A percentile compares a stretch with the other conserved stretches of the same genome.
Evolutionary conservation across 805 yeast genomes (phyloP).

Genomic region (Hanseniaspora singularis): DNA sequence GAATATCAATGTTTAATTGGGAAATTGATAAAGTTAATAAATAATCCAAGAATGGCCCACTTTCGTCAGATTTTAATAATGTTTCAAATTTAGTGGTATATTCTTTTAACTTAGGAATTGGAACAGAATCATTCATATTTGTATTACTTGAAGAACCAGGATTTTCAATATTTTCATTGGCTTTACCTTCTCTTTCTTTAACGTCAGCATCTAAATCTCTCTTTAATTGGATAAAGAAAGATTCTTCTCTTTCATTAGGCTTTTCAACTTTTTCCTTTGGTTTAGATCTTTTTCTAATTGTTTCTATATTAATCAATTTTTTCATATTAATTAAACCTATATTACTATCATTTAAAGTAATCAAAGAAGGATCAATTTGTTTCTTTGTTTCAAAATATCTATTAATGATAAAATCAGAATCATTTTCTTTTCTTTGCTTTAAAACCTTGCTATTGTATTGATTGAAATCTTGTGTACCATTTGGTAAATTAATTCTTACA

Average conservation of each 20-base stretch:
- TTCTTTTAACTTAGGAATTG: slow-evolving; percentile 49
- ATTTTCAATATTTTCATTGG: slow-evolving; percentile 18
- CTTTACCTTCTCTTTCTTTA: slow-evolving; percentile 30
- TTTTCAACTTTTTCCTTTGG: slow-evolving; percentile 82
- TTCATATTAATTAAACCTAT: slow-evolving; percentile 43
- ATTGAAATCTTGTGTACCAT: slow-evolving; percentile 68
- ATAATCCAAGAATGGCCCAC: slow-evolving; percentile 38
- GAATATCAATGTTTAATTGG: slow-evolving; percentile 69
- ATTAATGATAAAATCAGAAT: slow-evolving; percentile 24
- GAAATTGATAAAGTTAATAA: slow-evolving; percentile 61
- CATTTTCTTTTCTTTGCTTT: slow-evolving; percentile 25
- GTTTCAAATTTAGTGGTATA: slow-evolving; percentile 28
- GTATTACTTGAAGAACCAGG: slow-evolving; percentile 26
- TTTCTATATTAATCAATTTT: slow-evolving; percentile 69
- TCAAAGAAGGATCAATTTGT: slow-evolving; percentile 50
- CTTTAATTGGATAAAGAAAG: slow-evolving; percentile 62
- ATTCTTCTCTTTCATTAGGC: slow-evolving; percentile 59
- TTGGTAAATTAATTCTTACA: slow-evolving; percentile 51
- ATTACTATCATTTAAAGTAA: slow-evolving; percentile 65
- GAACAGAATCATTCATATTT: slow-evolving; percentile 49
- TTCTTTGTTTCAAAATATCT: slow-evolving; percentile 40
- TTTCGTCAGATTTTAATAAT: slow-evolving; percentile 29
- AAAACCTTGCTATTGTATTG: slow-evolving; percentile 28
- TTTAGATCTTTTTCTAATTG: slow-evolving; percentile 74
- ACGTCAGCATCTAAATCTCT: slow-evolving; percentile 64